Evolutionary conservation across 768 basidiomycete species (phyloP).

Genomic region (Lentinula guzmanii): DNA sequence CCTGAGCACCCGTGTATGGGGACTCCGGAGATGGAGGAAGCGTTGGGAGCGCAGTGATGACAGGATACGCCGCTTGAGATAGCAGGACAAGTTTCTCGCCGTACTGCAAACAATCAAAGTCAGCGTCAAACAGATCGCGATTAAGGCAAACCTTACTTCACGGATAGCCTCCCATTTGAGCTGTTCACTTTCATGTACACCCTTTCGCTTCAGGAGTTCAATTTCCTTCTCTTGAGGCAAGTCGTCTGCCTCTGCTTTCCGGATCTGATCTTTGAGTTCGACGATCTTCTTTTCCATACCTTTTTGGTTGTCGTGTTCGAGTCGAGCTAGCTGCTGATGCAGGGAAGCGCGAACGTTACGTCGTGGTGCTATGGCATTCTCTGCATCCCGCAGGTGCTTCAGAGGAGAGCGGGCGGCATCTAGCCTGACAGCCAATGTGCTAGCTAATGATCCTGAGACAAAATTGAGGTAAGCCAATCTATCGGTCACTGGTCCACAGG

Average conservation of each 20-base stretch:
- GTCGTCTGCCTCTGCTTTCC: constrained; percentile 59
- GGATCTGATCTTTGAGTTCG: constrained; percentile 68
- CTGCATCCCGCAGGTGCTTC: constrained; percentile 71
- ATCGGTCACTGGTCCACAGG: constrained; percentile 53
- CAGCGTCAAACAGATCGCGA: neutral
- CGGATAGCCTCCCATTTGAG: constrained; percentile 76
- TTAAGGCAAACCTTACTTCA: constrained; percentile 45
- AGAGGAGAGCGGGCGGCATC: constrained; percentile 59
- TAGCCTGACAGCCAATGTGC: constrained; percentile 53
- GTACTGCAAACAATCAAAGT: constrained; percentile 39
- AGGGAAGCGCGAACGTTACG: constrained; percentile 54
- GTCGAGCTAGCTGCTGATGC: constrained; percentile 51
- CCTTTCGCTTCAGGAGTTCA: constrained; percentile 70
- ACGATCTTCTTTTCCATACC: constrained; percentile 61
- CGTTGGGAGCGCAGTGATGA: constrained; percentile 57
- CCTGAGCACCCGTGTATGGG: constrained; percentile 58
- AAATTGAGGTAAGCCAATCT: constrained; percentile 80
- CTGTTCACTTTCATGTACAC: constrained; percentile 66
- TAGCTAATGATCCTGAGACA: constrained; percentile 62
- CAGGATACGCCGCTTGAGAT: constrained; percentile 61
- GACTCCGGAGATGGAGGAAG: constrained; percentile 52
- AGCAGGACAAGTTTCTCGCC: constrained; percentile 75
- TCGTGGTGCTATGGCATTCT: constrained; percentile 52
- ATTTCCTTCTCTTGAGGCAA: constrained; percentile 63
- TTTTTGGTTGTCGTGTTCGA: constrained; percentile 64